Base-by-base conservation (phyloP, 2,329 filamentous ascomycete species). In the Emydomyces testavorans region DNA sequence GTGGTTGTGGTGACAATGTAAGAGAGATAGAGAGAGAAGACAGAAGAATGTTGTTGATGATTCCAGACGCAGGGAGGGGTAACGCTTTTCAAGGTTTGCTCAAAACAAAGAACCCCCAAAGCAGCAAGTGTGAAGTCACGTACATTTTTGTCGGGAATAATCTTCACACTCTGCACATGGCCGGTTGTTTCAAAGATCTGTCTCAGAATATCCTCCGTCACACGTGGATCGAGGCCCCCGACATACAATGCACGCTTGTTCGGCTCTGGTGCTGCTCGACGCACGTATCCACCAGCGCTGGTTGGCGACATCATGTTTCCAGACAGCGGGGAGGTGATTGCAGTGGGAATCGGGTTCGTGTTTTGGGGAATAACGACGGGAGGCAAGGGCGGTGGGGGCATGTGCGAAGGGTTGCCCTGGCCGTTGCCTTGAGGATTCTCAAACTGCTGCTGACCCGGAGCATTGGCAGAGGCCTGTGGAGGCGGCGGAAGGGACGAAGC, bases 91-190 rank as follows among this genome's bases (percentile, higher is more conserved):
- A 23, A 34, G 13, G 16, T 15, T 24, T 7, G 24, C 26, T n/a
- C 15, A 8, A 50, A 44, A 42, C 44, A 42, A 38, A 34, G 18
- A 47, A 20, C 37, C 16, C 26, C 29, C 11, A 37, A 37, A 4
- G 10, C 7, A 18, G 32, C 18, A 32, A 50, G 26, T 26, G 16
- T 40, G 40, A 35, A 37, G 24, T 36, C 31, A 80, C 87, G 78
- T 72, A 94, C 89, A 70, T 95, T 98, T 77, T 98, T 98, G 75
- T 98, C 92, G 45, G 92, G 92, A 65, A 98, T 98, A 63, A 98
- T 95, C 76, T 98, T 98, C 65, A 98, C 92, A 63, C 87, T 95
- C 71, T 94, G 84, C 55, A 98, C 92, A 70, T 98, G 92, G 49
- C 92, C 92, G 51, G 89, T 95, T 5, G 92, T 98, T 74, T 98